A percentile compares a stretch with the other conserved stretches of the same genome.
phyloP scores from a whole-genome alignment of 2,329 filamentous ascomycete genomes.

The Ophiostoma ips region DNA sequence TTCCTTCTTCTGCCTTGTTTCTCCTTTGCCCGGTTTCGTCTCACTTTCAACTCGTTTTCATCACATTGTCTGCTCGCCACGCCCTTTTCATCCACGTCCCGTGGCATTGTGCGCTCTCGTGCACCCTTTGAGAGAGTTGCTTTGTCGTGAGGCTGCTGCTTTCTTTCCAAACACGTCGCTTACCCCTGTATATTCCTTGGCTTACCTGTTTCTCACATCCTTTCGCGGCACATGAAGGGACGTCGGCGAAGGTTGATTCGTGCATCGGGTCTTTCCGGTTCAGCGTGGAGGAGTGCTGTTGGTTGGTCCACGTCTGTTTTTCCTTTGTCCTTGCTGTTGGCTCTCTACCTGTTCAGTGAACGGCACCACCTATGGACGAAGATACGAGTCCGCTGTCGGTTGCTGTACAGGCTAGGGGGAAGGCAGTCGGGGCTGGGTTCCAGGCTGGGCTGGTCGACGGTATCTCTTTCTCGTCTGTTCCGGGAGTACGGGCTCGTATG shows the following conservation, averaged over 20 bases:
- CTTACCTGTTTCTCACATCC: neutral
- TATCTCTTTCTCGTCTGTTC: constrained; percentile 6
- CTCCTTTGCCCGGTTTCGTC: neutral
- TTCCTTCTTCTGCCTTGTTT: neutral
- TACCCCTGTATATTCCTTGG: neutral
- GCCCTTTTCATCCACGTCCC: neutral
- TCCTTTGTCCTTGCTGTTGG: constrained; percentile 16
- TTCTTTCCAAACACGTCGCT: neutral
- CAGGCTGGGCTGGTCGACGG: constrained; percentile 5
- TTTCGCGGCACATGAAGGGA: constrained; percentile 1
- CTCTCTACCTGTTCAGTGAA: neutral
- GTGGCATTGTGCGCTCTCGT: neutral
- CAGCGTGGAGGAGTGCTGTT: neutral
- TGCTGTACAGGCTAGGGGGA: neutral
- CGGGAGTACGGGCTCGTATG: neutral
- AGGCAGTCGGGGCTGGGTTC: constrained; percentile 11
- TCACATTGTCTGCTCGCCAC: constrained; percentile 2
- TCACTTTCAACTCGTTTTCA: constrained; percentile 2
- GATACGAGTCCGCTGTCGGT: constrained; percentile 68
- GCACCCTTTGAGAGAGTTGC: neutral
- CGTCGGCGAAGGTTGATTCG: constrained; percentile 3
- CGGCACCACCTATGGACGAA: constrained; percentile 47
- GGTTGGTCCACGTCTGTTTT: constrained; percentile 17
- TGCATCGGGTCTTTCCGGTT: constrained; percentile 16
- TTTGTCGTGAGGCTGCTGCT: constrained; percentile 1